Base-by-base conservation (phyloP, 176 grass and related monocot species). In the Avena eriantha region DNA sequence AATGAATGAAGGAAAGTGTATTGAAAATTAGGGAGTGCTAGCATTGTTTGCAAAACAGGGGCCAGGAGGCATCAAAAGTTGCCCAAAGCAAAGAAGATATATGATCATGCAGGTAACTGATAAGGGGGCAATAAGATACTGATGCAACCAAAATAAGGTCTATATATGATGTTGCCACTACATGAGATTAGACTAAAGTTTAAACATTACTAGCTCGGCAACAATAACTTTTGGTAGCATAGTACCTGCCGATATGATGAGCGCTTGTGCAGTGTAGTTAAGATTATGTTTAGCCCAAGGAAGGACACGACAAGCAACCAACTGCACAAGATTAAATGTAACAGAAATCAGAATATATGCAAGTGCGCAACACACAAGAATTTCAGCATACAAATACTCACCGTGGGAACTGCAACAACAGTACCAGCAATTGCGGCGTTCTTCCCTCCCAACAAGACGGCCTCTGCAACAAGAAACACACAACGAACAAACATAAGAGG, bases 271-370 rank as follows among this genome's bases (percentile, higher is more conserved):
- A 47, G 92, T 98, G 88, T 98, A 90, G 70, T 96, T 98, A 22
- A 98, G 96, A 88, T 98, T 98, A 53, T 88, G 79, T 88, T 94
- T 98, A 66, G 96, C 96, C 96, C 96, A 98, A 24, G 96, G 96
- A 90, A 98, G 86, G 46, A 86, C 89, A 79, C 93, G 96, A 76
- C 96, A 98, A 76, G 76, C 93, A 80, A 98, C 87, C 89, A 98
- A 85, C 96, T 98, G 87, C 69, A 58, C 26, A 11, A 86, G 3
- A 78, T 66, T 33, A 57, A 56, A 50, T 64, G 76, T 39, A 18
- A 79, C 56, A 78, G 23, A 36, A 23, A 22, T 81, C 34, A 93
- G 88, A 86, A 57, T 58, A 85, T 31, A 93, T 33, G 23, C 81
- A 74, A 76, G 66, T 23, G 84, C 35, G 36, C 1, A 76, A 36